These are phyloP conservation scores for Cercospora sesami DNA, from an alignment of 2,329 filamentous ascomycete species.

Conservation along the genomic window DNA sequence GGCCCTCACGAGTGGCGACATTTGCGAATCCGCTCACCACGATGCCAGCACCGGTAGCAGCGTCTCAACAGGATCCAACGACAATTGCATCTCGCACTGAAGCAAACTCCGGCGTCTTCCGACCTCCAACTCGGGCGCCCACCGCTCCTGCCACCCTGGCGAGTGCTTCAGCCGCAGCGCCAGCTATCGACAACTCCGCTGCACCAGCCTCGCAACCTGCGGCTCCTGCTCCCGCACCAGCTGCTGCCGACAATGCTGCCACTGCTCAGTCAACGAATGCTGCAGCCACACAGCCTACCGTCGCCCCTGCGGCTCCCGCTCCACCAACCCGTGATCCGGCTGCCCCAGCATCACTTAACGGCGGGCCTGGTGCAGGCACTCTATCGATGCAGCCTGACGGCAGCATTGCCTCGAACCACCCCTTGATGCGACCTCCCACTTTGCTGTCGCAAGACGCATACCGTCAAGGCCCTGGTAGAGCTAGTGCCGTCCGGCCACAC, in stretches of 20 bases:
- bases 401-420: slow-evolving; percentile 10
- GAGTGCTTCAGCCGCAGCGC: not conserved
- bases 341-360: slow-evolving; percentile 14
- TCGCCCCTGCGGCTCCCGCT: slow-evolving; percentile 3
- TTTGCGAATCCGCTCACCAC: slow-evolving; percentile 3
- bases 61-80: slow-evolving; percentile 2
- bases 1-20: slow-evolving; percentile 2
- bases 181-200: not conserved
- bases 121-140: slow-evolving; percentile 2
- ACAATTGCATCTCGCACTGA: slow-evolving; percentile 10
- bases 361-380: slow-evolving; percentile 9
- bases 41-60: not conserved
- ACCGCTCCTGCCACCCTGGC: slow-evolving; percentile 1
- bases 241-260: not conserved
- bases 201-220: not conserved
- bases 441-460: slow-evolving; percentile 17
- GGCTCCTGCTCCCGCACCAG: not conserved
- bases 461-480: slow-evolving; percentile 16
- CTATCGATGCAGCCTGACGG: slow-evolving; percentile 2
- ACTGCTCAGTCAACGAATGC: not conserved
- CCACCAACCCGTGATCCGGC: slow-evolving; percentile 9
- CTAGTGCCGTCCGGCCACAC: not conserved
- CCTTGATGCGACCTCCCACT: slow-evolving; percentile 19
- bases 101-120: not conserved
- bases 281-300: not conserved